Percentiles rank a stretch among this genome's conserved stretches.
Conservation (phyloP, 805 yeast genomes). For the Yamadazyma akitaensis region DNA sequence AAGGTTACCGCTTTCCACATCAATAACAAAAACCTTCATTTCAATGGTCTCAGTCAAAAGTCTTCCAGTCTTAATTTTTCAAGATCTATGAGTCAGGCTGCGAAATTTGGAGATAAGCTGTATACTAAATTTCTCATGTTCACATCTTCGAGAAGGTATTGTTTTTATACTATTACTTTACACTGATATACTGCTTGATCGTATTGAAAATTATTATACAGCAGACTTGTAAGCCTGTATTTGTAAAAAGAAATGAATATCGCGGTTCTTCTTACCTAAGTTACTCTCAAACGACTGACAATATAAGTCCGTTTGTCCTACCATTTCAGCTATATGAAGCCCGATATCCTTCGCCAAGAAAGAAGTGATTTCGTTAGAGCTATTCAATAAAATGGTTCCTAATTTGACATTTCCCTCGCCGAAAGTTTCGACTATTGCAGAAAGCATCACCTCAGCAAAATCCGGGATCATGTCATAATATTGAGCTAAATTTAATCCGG, state of each 20-base stretch:
- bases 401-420: conserved; percentile 33
- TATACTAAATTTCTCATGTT: no score
- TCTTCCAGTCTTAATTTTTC: conserved; percentile 14
- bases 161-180: no score
- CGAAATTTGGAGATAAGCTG: neutral
- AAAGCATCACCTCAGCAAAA: conserved; percentile 20
- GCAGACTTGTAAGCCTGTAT: conserved; percentile 10
- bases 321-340: conserved; percentile 29
- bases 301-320: conserved; percentile 29
- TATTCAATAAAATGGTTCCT: conserved; percentile 26
- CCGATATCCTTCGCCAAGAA: conserved; percentile 28
- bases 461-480: conserved; percentile 24
- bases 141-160: no score
- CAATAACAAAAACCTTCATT: conserved; percentile 63
- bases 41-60: neutral
- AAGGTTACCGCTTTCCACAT: conserved; percentile 91
- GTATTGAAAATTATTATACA: no score
- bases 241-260: conserved; percentile 13
- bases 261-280: conserved; percentile 11
- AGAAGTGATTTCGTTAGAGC: conserved; percentile 27
- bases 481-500: conserved; percentile 9
- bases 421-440: conserved; percentile 24
- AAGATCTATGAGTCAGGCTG: conserved; percentile 8
- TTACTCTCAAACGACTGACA: conserved; percentile 19
- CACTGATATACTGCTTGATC: no score